Evolutionary conservation across 192 early-diverging fungal species (phyloP), one percentile per base, ranked within the genome.

Genomic region (Powellomyces hirtus): DNA sequence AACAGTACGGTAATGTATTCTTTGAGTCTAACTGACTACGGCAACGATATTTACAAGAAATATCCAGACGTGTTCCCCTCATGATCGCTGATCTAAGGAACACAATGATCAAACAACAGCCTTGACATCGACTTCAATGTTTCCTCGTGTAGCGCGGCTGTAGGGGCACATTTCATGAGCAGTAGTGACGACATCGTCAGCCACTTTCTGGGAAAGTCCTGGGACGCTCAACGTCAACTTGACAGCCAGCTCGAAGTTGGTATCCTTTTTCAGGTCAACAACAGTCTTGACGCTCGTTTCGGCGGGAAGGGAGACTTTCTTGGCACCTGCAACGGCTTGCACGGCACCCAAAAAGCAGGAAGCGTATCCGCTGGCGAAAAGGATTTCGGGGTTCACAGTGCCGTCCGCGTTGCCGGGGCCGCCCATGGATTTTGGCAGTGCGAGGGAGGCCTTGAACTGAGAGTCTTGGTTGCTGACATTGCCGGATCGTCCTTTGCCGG

Each of bases 121-220:
- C 46, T 49, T 49, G 46, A 49, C 46, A 18, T 49, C 26, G 2
- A 49, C 16, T 5, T 49, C 46, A 3, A 56, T 56, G 71, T 77
- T 78, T 26, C 62, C 59, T 3, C 65, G 36, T 29, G 71, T 76
- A 10, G 79, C 79, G 16, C 65, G 55, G 22, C 66, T 70, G 66
- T 81, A 81, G 14, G 79, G 79, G 71, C 79, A 81, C 10, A 73
- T 61, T 59, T 75, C 0, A 45, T 74, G 68, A 0, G 79, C 79
- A 30, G 33, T 42, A 30, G 64, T 65, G 16, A 80, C 66, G 8
- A 80, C 37, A 7, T 70, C 60, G 8, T 64, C 34, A 26, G 66
- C 69, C 1, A 31, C 62, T 0, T 62, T 68, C 57, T 77, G 62
- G 42, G 66, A 72, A 4, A 75, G n/a, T 11, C 79, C 79, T 30